phyloP scores from a whole-genome alignment of 768 basidiomycete species.

The Russula brevipes region DNA sequence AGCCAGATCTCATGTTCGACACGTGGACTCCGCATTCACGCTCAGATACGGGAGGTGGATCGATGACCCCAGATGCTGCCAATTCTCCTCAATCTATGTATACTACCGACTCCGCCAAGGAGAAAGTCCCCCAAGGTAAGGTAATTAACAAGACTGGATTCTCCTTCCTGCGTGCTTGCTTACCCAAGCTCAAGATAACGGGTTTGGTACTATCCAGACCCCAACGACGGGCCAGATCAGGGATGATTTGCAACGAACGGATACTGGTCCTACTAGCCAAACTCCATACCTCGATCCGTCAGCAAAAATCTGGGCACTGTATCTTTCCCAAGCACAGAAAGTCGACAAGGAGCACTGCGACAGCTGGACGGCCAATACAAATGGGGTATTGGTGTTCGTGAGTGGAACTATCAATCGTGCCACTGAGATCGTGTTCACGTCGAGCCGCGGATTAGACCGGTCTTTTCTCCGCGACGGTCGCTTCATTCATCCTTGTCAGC shows the following conservation, averaged over 20 bases:
- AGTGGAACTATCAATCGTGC: background rate
- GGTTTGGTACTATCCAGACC: too few relatives aligned
- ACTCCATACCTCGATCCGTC: background rate
- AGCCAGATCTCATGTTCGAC: too few relatives aligned
- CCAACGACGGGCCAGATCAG: too few relatives aligned
- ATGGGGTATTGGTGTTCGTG: constrained; percentile 22
- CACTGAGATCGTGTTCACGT: background rate
- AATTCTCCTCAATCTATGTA: too few relatives aligned
- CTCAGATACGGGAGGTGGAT: too few relatives aligned
- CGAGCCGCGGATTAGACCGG: constrained; percentile 22
- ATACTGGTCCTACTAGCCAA: background rate
- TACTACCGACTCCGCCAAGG: too few relatives aligned
- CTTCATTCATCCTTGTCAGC: constrained; percentile 25
- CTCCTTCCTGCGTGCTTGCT: too few relatives aligned
- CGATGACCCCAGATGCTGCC: too few relatives aligned
- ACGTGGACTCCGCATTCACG: too few relatives aligned
- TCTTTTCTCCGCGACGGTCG: constrained; percentile 28
- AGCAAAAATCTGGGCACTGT: constrained; percentile 20
- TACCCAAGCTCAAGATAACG: too few relatives aligned
- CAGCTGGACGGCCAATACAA: constrained; percentile 23
- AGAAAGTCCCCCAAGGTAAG: too few relatives aligned
- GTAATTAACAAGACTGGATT: too few relatives aligned
- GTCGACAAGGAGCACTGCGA: constrained; percentile 17
- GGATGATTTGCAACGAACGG: background rate
- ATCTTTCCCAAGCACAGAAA: constrained; percentile 14